Percentiles rank a stretch among this genome's conserved stretches.
These are phyloP conservation scores for Colletotrichum tabaci DNA, from an alignment of 2,329 filamentous ascomycete species.

Conservation along the genomic window DNA sequence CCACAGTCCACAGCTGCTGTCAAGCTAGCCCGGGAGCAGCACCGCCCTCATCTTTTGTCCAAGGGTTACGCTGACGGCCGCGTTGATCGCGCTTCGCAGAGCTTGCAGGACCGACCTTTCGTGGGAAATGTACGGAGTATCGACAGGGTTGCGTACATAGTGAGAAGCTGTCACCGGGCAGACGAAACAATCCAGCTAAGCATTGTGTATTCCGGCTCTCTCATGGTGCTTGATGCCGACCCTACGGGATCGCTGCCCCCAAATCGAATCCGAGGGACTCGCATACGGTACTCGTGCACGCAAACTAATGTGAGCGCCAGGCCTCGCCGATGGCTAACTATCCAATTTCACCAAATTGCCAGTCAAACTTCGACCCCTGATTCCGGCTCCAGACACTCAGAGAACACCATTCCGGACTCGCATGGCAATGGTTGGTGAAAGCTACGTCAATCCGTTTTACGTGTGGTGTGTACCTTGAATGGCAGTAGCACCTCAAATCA, in stretches of 20 bases:
- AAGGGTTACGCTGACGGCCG: background rate
- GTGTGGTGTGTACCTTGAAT: background rate
- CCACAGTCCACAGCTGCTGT: background rate
- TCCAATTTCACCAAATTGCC: background rate
- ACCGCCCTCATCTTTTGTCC: background rate
- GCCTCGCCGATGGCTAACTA: background rate
- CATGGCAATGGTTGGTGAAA: constrained; percentile 10
- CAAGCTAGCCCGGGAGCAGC: constrained; percentile 6
- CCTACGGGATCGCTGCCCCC: constrained; percentile 20
- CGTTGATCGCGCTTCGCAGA: constrained; percentile 17
- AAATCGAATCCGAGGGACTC: background rate
- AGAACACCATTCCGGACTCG: background rate
- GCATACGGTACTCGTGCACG: background rate
- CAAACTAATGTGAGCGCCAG: background rate
- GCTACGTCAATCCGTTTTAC: background rate
- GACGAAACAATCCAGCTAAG: too few relatives aligned
- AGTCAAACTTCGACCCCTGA: background rate
- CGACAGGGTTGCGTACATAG: background rate
- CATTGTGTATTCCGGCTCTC: too few relatives aligned
- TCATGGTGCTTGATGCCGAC: constrained; percentile 1
- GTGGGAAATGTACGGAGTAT: constrained; percentile 13
- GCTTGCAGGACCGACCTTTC: constrained; percentile 28
- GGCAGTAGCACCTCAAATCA: background rate
- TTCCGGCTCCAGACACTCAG: background rate
- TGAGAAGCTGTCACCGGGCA: too few relatives aligned